These are phyloP conservation scores for Pyrrhoderma noxium DNA, from an alignment of 1,284 basidiomycete genomes.

Conservation along the genomic window DNA sequence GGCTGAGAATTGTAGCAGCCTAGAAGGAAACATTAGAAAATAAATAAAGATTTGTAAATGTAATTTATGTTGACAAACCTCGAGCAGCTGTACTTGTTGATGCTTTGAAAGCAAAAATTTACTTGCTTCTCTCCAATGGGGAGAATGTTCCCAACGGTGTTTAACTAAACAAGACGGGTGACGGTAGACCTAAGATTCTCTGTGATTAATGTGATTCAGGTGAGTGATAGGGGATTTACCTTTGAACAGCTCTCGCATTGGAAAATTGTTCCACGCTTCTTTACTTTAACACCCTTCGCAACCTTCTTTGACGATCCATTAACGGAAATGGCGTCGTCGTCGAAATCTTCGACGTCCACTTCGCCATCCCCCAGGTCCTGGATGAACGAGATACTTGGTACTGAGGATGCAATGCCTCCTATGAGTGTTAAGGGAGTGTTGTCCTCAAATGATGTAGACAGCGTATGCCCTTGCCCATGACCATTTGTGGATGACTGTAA, in stretches of 20 bases:
- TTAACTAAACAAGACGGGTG: conserved; percentile 94
- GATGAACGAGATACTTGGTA: not conserved
- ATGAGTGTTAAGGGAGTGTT: not conserved
- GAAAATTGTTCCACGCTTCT: conserved; percentile 79
- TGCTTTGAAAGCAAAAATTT: conserved; percentile 95
- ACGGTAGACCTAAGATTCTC: conserved; percentile 66
- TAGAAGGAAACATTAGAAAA: conserved; percentile 24
- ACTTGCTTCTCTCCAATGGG: conserved; percentile 94
- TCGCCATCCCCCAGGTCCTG: conserved; percentile 17
- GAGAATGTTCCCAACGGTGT: conserved; percentile 96
- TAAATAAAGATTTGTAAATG: not conserved
- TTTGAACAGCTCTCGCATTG: conserved; percentile 91
- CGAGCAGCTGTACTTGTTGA: conserved; percentile 95
- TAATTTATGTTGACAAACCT: conserved; percentile 39
- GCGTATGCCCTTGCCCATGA: not conserved
- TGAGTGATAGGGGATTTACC: conserved; percentile 34
- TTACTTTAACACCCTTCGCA: conserved; percentile 30
- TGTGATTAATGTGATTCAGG: conserved; percentile 1
- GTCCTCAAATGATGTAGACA: not conserved
- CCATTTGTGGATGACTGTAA: conserved; percentile 18
- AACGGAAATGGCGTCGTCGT: conserved; percentile 31
- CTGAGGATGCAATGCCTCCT: conserved; percentile 3
- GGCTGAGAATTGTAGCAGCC: conserved; percentile 92
- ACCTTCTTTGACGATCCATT: conserved; percentile 27
- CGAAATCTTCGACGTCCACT: conserved; percentile 18